Evolutionary conservation across 331 rosid species (phyloP).

Genomic region (Acacia concinna): DNA sequence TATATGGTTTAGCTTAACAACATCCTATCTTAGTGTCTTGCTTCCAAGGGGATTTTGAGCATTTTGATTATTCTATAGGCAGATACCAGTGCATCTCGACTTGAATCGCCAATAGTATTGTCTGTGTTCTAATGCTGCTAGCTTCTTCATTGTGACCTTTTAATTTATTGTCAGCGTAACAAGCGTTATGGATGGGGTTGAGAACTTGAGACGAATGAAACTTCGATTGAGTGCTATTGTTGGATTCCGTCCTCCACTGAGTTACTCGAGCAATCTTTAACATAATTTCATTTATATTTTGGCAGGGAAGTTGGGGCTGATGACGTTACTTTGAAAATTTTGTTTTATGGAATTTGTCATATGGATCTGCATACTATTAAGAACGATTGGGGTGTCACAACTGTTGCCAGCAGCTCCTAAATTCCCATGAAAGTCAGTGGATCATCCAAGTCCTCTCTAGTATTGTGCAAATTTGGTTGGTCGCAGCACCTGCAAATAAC

Average conservation of each 20-base stretch:
- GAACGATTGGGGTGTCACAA: constrained; percentile 87
- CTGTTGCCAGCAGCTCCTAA: too few species aligned
- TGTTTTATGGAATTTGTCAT: constrained; percentile 89
- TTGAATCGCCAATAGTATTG: not conserved
- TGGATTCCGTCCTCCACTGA: not conserved
- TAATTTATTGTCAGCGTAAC: not conserved
- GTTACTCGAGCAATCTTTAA: not conserved
- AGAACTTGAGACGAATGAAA: not conserved
- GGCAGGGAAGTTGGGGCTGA: constrained; percentile 75
- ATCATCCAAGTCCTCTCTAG: too few species aligned
- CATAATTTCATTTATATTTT: not conserved
- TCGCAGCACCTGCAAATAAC: too few species aligned
- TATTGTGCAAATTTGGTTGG: too few species aligned
- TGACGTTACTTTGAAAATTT: constrained; percentile 71
- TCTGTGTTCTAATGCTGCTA: not conserved
- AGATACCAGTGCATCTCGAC: not conserved
- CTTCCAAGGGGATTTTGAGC: not conserved
- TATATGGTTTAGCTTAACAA: not conserved
- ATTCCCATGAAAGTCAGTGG: too few species aligned
- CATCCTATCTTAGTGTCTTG: not conserved
- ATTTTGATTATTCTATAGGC: not conserved
- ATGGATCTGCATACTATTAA: constrained; percentile 72
- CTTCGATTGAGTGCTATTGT: not conserved
- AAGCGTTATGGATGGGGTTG: not conserved
- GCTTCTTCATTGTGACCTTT: not conserved